phyloP scores from a whole-genome alignment of 192 early-diverging fungal genomes.

The Entomortierella chlamydospora region DNA sequence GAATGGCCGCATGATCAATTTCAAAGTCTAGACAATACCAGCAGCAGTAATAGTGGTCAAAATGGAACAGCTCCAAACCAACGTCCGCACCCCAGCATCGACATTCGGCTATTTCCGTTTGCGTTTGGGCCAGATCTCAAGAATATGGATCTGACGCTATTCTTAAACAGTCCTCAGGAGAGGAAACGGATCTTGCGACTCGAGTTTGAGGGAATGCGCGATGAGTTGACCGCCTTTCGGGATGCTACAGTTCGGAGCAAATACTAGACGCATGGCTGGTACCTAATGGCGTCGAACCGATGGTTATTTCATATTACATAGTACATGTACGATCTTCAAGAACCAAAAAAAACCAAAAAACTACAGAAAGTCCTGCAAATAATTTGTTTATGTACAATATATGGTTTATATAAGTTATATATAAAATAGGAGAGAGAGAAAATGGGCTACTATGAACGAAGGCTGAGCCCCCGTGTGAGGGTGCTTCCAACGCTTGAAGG shows the following conservation, averaged over 20 bases:
- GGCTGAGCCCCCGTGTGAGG: slow-evolving; percentile 35
- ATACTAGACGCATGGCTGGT: not conserved
- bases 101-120: not conserved
- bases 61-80: not conserved
- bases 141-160: slow-evolving; percentile 11
- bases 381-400: not conserved
- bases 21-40: not conserved
- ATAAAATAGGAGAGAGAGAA: not conserved
- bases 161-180: slow-evolving; percentile 11
- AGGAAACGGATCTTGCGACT: slow-evolving; percentile 11
- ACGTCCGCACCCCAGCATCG: no score
- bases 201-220: slow-evolving; percentile 25
- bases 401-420: not conserved
- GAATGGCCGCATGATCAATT: not conserved
- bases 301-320: no score
- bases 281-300: no score
- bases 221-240: slow-evolving; percentile 14
- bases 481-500: not conserved
- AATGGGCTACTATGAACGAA: slow-evolving; percentile 10
- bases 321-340: no score
- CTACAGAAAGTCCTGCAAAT: no score
- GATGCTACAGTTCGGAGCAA: not conserved
- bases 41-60: not conserved
- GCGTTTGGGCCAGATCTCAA: slow-evolving; percentile 31
- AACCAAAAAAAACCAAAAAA: no score